These are phyloP conservation scores for Aspergillus taichungensis DNA, from an alignment of 495 filamentous ascomycete genomes.

Conservation along the genomic window DNA sequence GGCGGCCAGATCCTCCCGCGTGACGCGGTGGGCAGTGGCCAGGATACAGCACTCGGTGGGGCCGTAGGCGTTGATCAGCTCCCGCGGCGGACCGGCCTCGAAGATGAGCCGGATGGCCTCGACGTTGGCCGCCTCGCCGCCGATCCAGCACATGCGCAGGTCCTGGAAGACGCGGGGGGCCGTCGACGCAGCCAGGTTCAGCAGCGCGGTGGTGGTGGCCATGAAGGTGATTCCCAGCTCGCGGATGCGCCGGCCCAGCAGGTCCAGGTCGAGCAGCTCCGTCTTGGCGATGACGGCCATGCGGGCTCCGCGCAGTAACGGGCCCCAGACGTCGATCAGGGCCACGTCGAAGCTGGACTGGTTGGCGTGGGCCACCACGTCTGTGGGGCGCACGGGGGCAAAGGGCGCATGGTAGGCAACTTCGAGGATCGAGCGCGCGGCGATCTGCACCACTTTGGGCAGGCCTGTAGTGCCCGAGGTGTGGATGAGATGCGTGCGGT, in stretches of 20 bases:
- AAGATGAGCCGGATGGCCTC: conserved; percentile 9
- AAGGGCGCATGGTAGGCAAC: conserved; percentile 13
- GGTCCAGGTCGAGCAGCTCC: conserved; percentile 5
- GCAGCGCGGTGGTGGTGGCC: conserved; percentile 12
- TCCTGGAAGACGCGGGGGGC: conserved; percentile 7
- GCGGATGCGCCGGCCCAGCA: conserved; percentile 1
- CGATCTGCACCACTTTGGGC: conserved; percentile 19
- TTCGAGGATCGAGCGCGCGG: conserved; percentile 10
- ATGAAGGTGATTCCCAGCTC: conserved; percentile 6
- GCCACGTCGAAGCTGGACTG: conserved; percentile 20
- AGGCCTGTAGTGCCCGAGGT: conserved; percentile 18
- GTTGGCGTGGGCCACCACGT: conserved; percentile 15
- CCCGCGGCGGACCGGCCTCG: conserved; percentile 6
- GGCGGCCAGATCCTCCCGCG: neutral
- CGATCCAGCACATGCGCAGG: conserved; percentile 8
- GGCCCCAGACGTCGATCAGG: conserved; percentile 19
- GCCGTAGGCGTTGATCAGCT: conserved; percentile 25
- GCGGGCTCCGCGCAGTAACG: conserved; percentile 9
- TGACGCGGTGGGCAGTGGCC: conserved; percentile 4
- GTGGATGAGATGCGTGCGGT: conserved; percentile 16
- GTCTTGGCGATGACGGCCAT: conserved; percentile 11
- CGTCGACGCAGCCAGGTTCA: conserved; percentile 9
- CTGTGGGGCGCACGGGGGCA: conserved; percentile 2
- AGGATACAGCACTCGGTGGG: conserved; percentile 21
- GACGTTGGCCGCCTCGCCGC: conserved; percentile 14